Base-by-base conservation (phyloP, 768 basidiomycete species). In the Steccherinum ochraceum region DNA sequence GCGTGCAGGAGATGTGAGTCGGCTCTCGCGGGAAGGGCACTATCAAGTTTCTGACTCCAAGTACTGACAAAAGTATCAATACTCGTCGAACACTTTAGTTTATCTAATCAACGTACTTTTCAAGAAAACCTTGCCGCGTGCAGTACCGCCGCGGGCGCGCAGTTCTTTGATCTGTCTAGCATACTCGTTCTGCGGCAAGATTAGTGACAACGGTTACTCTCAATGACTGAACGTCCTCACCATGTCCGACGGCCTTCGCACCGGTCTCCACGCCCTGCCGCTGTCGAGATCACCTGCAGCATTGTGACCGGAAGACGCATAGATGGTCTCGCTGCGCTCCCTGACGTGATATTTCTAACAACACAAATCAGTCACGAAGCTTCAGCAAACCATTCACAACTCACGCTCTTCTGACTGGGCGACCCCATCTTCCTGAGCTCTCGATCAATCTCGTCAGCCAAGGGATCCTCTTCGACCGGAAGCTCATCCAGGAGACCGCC, bases 221-320 rank as follows among this genome's bases (percentile, higher is more conserved):
- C 24, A 48, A 16, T 7, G 18, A 49, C 23, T 40, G 12, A 27
- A 30, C 24, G 3, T 21, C 69, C 78, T 50, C 57, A 94, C 94
- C 88, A 97, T 95, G 62, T 98, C 93, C 1, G 93, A 95, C 10
- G 94, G 93, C 20, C 93, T 72, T 57, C 91, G 77, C 24, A 97
- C 84, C 12, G 84, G 76, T 62, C 84, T 79, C 95, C 94, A 97
- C 3, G 93, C 92, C 61, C 71, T 79, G 1, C 91, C 90, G 21
- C 73, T 69, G 61, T 93, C 84, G 23, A 94, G 73, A 64, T 95
- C 94, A 13, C 93, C 92, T 39, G 87, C 86, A 21, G 92, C 74
- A 53, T 80, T 80, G 60, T 91, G 86, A 24, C 85, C 87, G 7
- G 85, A 81, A 7, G 67, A 64, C 7, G 93, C 92, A 58, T 89